Percentiles rank a stretch among this genome's conserved stretches.
phyloP scores from a whole-genome alignment of 108 stramenopile species.

The Nitzschia sp. region DNA sequence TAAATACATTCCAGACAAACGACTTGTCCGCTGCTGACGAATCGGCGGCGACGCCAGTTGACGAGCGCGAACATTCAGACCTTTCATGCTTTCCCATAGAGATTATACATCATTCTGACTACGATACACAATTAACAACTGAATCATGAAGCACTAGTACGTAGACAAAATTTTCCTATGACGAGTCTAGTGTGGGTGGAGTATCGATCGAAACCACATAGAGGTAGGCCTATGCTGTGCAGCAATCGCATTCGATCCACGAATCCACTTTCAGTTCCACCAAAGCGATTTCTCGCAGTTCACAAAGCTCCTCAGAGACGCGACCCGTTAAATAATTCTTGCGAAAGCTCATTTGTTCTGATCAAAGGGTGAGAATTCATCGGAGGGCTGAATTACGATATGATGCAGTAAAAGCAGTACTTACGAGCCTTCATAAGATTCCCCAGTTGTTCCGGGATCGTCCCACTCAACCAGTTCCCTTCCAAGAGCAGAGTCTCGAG shows the following conservation, averaged over 20 bases:
- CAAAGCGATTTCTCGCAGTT: constrained; percentile 18
- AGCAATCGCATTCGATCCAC: constrained; percentile 31
- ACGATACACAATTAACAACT: neutral
- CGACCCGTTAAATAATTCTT: constrained; percentile 28
- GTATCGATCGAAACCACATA: neutral
- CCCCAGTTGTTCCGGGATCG: constrained; percentile 44
- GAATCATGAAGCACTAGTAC: too few relatives aligned
- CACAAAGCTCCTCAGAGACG: constrained; percentile 30
- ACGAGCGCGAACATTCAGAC: too few relatives aligned
- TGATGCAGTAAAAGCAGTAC: too few relatives aligned
- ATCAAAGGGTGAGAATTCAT: too few relatives aligned
- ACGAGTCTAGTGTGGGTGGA: neutral
- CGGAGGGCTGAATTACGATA: too few relatives aligned
- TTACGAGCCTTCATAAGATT: constrained; percentile 33
- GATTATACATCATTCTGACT: neutral
- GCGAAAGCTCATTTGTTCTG: constrained; percentile 33
- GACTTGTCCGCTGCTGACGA: neutral
- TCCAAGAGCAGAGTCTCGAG: constrained; percentile 29
- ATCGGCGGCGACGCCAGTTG: neutral
- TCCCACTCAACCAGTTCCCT: constrained; percentile 33
- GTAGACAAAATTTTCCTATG: too few relatives aligned
- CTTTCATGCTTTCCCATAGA: too few relatives aligned
- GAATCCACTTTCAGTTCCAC: constrained; percentile 28
- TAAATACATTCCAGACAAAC: neutral
- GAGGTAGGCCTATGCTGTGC: constrained; percentile 9